Percentiles rank a stretch among this genome's conserved stretches.
phyloP scores from a whole-genome alignment of 768 basidiomycete genomes.

The Clathrus columnatus region DNA sequence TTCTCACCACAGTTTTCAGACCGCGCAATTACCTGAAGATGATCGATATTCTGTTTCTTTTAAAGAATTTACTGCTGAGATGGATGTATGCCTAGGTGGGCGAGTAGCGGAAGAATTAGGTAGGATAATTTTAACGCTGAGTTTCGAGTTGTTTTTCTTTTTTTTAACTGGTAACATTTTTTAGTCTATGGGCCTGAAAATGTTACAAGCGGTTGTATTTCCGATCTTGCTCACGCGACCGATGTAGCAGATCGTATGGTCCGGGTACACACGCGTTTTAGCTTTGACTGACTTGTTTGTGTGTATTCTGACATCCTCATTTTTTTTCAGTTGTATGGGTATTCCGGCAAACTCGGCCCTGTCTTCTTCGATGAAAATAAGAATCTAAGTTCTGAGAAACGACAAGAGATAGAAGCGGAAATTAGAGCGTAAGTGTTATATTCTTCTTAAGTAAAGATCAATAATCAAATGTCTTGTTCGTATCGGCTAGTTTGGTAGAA shows the following conservation, averaged over 20 bases:
- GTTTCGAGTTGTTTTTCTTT: conserved; percentile 8
- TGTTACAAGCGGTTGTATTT: conserved; percentile 86
- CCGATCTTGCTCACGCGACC: conserved; percentile 78
- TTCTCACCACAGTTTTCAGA: conserved; percentile 27
- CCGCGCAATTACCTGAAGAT: conserved; percentile 66
- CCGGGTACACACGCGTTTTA: conserved; percentile 44
- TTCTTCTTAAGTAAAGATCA: neutral
- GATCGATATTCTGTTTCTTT: conserved; percentile 65
- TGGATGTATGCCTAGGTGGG: conserved; percentile 92
- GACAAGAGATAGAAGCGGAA: conserved; percentile 83
- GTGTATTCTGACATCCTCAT: neutral
- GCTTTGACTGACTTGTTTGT: conserved; percentile 4
- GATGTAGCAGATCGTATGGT: conserved; percentile 79
- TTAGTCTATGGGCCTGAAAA: conserved; percentile 81
- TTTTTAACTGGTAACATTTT: conserved; percentile 15
- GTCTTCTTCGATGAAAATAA: conserved; percentile 71
- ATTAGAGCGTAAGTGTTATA: conserved; percentile 55
- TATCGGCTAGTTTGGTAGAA: conserved; percentile 47
- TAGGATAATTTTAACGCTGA: conserved; percentile 29
- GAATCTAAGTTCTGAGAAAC: conserved; percentile 62
- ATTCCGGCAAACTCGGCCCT: conserved; percentile 71
- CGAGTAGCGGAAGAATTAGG: conserved; percentile 91
- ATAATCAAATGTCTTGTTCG: conserved; percentile 4
- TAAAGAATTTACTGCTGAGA: conserved; percentile 68
- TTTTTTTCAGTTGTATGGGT: conserved; percentile 57